These are phyloP conservation scores for Ziziphus jujuba DNA, from an alignment of 306 rosid species.

Conservation along the genomic window DNA sequence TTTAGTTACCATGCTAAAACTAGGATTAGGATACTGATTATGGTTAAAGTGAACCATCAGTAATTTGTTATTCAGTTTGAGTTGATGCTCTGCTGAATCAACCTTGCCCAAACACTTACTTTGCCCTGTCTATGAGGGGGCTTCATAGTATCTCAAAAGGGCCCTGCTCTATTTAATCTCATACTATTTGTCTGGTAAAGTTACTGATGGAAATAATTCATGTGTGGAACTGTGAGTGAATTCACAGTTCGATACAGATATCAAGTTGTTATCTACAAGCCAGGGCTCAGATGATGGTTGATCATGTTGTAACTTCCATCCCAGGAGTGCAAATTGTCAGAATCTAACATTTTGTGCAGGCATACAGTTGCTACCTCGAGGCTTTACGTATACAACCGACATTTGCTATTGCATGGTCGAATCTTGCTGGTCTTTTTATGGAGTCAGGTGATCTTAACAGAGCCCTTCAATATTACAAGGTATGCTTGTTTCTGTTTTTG, in stretches of 20 bases:
- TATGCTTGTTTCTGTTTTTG: conserved; percentile 16
- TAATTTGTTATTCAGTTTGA: conserved; percentile 8
- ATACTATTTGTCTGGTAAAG: conserved; percentile 50
- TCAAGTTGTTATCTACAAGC: conserved; percentile 79
- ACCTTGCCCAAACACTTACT: conserved; percentile 27
- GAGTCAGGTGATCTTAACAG: conserved; percentile 96
- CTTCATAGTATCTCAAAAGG: conserved; percentile 32
- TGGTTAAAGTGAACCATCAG: conserved; percentile 23
- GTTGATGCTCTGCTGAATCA: conserved; percentile 20
- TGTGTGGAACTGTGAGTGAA: conserved; percentile 77
- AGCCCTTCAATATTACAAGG: conserved; percentile 98
- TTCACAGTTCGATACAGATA: conserved; percentile 79
- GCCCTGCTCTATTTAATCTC: conserved; percentile 54
- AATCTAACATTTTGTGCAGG: conserved; percentile 98
- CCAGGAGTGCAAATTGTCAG: conserved; percentile 93
- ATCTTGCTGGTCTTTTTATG: conserved; percentile 99
- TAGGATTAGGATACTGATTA: conserved; percentile 16
- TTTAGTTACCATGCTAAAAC: conserved; percentile 19
- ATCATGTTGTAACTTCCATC: conserved; percentile 77
- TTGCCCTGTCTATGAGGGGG: conserved; percentile 26
- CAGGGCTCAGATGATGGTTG: conserved; percentile 92
- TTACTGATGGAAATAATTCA: conserved; percentile 80
- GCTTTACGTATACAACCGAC: conserved; percentile 94
- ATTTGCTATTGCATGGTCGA: conserved; percentile 99
- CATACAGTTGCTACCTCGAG: conserved; percentile 98